Base-by-base conservation (phyloP, 2,329 filamentous ascomycete genomes). In the Sporothrix protearum region DNA sequence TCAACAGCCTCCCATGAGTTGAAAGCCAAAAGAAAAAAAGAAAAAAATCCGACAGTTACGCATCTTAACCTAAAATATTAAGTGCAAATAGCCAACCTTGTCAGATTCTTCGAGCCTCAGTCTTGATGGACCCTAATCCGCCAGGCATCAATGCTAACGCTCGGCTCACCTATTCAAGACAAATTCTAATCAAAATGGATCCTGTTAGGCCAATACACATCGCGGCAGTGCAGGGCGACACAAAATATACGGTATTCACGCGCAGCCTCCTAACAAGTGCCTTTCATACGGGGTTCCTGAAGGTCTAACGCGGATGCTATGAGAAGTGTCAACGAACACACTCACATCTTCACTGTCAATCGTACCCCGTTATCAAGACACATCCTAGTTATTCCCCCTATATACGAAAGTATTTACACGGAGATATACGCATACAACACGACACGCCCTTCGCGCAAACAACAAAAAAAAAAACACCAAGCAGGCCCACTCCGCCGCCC, bases 211-310 rank as follows among this genome's bases (percentile, higher is more conserved):
- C 6, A 4, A n/a, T 45, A 6, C 59, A 45, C 45, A 55, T 55
- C 66, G 66, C 66, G 66, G 66, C 66, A 68, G 63, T 67, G 63
- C 63, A 67, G 63, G 45, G 63, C 42, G 42, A 67, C 42, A 22
- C 9, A 19, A 67, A 16, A 67, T 16, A 51, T 67, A 22, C 28
- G 63, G 36, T 36, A 64, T 45, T 45, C 22, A 28, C 36, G 36
- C 59, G 10, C 30, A 9, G 49, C 1, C 28, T 22, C 16, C 55
- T 7, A n/a, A 19, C 55, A n/a, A 39, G 30, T 30, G 30, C 39
- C 30, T 1, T 16, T 36, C n/a, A n/a, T n/a, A n/a, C n/a, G n/a
- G n/a, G n/a, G n/a, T n/a, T n/a, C n/a, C n/a, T n/a, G n/a, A n/a
- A n/a, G n/a, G n/a, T n/a, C n/a, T n/a, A n/a, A n/a, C n/a, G n/a